These are phyloP conservation scores for Paecilomyces fulvus DNA, from an alignment of 2,329 filamentous ascomycete species.

Conservation along the genomic window DNA sequence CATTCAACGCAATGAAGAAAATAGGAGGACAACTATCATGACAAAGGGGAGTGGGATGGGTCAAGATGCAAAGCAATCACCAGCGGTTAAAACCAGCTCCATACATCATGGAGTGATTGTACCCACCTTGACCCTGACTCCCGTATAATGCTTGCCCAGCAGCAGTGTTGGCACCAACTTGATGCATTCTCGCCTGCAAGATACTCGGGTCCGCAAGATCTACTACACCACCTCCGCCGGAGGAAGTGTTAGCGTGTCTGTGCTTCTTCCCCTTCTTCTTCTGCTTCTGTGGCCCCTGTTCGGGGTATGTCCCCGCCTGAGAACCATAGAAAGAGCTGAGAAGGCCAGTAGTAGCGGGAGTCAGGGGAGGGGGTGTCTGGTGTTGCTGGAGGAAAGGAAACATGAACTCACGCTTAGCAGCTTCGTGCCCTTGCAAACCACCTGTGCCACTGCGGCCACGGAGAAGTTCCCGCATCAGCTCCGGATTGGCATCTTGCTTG, in stretches of 20 bases:
- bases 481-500: constrained; percentile 64
- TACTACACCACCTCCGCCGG: constrained; percentile 98
- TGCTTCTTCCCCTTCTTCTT: constrained; percentile 99
- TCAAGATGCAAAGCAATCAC: constrained; percentile 38
- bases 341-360: constrained; percentile 84
- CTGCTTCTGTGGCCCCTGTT: constrained; percentile 83
- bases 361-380: constrained; percentile 80
- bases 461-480: constrained; percentile 74
- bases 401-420: constrained; percentile 97
- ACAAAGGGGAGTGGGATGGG: constrained; percentile 12
- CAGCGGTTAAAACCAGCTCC: constrained; percentile 59
- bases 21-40: constrained; percentile 11
- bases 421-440: constrained; percentile 67
- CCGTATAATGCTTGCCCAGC: constrained; percentile 84
- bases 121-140: constrained; percentile 86
- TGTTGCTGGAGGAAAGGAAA: constrained; percentile 87
- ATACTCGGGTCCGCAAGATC: constrained; percentile 99
- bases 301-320: constrained; percentile 79
- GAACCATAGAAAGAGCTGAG: constrained; percentile 85
- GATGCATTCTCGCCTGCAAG: constrained; percentile 94
- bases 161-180: constrained; percentile 63
- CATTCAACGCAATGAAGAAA: constrained; percentile 13
- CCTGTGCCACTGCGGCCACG: constrained; percentile 54
- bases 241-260: constrained; percentile 99
- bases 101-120: constrained; percentile 77